A percentile compares a stretch with the other conserved stretches of the same genome.
phyloP scores from a whole-genome alignment of 108 stramenopile genomes.

The Chaetoceros tenuissimus region DNA sequence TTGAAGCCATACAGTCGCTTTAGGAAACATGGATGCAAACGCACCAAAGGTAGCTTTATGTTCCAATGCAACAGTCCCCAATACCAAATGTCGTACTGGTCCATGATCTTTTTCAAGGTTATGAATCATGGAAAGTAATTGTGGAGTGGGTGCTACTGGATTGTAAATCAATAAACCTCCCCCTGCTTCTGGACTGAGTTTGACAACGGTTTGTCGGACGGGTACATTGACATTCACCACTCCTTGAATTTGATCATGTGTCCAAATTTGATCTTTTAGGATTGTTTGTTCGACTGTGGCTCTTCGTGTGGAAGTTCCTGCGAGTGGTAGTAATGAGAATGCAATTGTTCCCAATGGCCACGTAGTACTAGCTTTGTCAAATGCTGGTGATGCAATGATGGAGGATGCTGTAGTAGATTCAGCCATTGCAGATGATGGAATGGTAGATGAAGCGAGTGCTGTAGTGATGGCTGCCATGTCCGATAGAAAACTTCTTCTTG shows the following conservation, averaged over 20 bases:
- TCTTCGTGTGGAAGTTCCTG: slow-evolving; percentile 57
- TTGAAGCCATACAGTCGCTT: slow-evolving; percentile 76
- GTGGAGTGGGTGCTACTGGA: slow-evolving; percentile 88
- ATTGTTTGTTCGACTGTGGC: slow-evolving; percentile 53
- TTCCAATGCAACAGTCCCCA: slow-evolving; percentile 85
- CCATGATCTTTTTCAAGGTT: slow-evolving; percentile 58
- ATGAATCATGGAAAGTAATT: slow-evolving; percentile 58
- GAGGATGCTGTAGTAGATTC: slow-evolving; percentile 5
- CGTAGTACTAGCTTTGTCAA: slow-evolving; percentile 17
- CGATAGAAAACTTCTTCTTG: slow-evolving; percentile 4
- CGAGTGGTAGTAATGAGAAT: slow-evolving; percentile 65
- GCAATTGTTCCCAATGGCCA: slow-evolving; percentile 83
- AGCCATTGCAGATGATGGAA: slow-evolving; percentile 8
- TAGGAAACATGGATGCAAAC: slow-evolving; percentile 68
- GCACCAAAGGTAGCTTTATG: slow-evolving; percentile 87
- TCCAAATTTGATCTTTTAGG: slow-evolving; percentile 67
- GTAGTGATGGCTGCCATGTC: not conserved
- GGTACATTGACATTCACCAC: slow-evolving; percentile 93
- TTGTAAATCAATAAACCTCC: slow-evolving; percentile 84
- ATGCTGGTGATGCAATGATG: slow-evolving; percentile 36
- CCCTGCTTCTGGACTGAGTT: slow-evolving; percentile 32
- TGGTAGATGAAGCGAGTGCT: not conserved
- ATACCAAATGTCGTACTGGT: slow-evolving; percentile 77
- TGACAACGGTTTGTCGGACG: slow-evolving; percentile 72
- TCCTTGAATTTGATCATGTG: slow-evolving; percentile 87